Conservation (phyloP, 768 basidiomycete genomes). For the Galerina sulciceps region DNA sequence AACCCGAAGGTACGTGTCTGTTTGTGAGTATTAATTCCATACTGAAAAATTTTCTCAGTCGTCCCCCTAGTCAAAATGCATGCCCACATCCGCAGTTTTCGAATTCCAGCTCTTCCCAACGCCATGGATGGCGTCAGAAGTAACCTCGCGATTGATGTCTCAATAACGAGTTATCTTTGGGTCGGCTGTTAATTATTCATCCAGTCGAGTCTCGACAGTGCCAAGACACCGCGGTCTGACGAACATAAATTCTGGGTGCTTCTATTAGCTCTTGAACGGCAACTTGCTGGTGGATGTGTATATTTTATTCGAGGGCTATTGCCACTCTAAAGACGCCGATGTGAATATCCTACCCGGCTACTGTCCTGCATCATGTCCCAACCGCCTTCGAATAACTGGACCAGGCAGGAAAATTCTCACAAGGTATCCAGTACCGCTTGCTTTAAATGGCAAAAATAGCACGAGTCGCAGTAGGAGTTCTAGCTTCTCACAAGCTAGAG, state of each 20-base stretch:
- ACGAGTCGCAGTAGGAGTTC: background rate
- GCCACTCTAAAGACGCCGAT: constrained; percentile 12
- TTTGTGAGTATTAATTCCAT: too few relatives aligned
- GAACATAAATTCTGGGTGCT: background rate
- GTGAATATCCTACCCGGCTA: constrained; percentile 14
- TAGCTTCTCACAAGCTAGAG: constrained; percentile 3
- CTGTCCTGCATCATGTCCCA: background rate
- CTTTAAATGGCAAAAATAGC: background rate
- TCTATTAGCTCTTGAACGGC: background rate
- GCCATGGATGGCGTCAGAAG: too few relatives aligned
- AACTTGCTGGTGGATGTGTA: constrained; percentile 8
- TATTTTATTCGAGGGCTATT: constrained; percentile 3
- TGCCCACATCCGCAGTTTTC: too few relatives aligned
- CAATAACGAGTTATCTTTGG: too few relatives aligned
- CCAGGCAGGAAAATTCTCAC: background rate
- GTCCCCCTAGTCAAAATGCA: too few relatives aligned
- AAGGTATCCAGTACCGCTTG: background rate
- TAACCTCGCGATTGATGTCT: too few relatives aligned
- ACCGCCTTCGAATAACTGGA: constrained; percentile 1
- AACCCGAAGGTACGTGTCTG: background rate
- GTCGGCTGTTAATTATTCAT: background rate
- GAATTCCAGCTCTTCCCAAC: too few relatives aligned
- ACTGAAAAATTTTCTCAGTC: too few relatives aligned
- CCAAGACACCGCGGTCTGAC: background rate
- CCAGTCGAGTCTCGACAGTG: background rate